phyloP scores from a whole-genome alignment of 331 rosid genomes.

The Rhamnella rubrinervis region DNA sequence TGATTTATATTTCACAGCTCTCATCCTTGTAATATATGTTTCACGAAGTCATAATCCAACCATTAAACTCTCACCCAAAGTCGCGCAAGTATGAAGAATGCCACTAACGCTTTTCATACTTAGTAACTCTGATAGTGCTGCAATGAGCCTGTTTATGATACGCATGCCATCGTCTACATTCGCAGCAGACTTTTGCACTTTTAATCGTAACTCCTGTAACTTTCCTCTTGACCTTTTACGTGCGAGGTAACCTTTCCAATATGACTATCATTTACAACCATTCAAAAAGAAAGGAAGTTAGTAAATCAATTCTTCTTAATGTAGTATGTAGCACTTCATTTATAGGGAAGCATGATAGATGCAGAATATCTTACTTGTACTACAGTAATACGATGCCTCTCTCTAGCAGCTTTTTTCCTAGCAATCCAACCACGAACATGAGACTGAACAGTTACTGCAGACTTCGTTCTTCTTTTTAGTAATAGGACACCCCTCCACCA shows the following conservation, averaged over 20 bases:
- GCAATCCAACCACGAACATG: slow-evolving; percentile 67
- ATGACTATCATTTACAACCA: slow-evolving; percentile 41
- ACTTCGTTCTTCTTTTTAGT: slow-evolving; percentile 42
- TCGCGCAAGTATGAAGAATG: slow-evolving; percentile 82
- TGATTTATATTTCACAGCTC: no score
- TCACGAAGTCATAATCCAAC: not conserved
- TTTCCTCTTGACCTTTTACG: slow-evolving; percentile 60
- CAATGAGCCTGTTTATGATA: slow-evolving; percentile 76
- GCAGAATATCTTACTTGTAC: slow-evolving; percentile 60
- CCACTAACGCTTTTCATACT: slow-evolving; percentile 73
- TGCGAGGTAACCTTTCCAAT: slow-evolving; percentile 78
- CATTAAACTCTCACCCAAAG: slow-evolving; percentile 56
- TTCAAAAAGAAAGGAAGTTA: not conserved
- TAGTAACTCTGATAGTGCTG: slow-evolving; percentile 66
- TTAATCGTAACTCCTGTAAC: slow-evolving; percentile 66
- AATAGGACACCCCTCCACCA: slow-evolving; percentile 73
- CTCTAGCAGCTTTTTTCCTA: slow-evolving; percentile 46
- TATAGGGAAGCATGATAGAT: slow-evolving; percentile 4
- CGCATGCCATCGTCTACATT: slow-evolving; percentile 86
- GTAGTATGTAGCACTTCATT: no score
- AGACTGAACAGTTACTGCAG: slow-evolving; percentile 67
- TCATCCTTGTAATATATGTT: no score
- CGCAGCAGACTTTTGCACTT: slow-evolving; percentile 63
- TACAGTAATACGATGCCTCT: slow-evolving; percentile 42
- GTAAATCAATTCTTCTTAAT: not conserved